Base-by-base conservation (phyloP, 2,329 filamentous ascomycete species). In the Simplicillium sp. region DNA sequence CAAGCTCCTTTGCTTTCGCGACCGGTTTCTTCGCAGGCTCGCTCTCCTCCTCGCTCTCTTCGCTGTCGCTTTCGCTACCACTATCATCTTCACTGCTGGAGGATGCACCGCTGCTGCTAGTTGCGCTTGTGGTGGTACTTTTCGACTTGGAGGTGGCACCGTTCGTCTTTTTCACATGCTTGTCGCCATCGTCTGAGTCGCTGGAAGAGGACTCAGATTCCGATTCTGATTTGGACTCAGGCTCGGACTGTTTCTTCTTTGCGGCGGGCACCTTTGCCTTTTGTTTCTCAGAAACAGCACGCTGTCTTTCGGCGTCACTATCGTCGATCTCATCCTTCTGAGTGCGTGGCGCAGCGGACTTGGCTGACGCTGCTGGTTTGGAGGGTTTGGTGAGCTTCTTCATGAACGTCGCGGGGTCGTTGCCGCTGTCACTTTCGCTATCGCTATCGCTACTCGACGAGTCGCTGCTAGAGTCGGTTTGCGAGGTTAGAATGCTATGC, bases 241-340 rank as follows among this genome's bases (percentile, higher is more conserved):
- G 14, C 15, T 50, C 50, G 37, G 20, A 34, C 3, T 35, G 15
- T 16, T 34, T 40, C n/a, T 44, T 28, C 28, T 45, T 49, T 29
- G 54, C 56, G 28, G 51, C 46, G 14, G 54, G 46, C 31, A 55
- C 46, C 36, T 54, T 54, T 15, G 29, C 36, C 2, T 35, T 15
- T 16, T 36, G 39, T 13, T 43, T 29, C 20, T 45, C 48, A 29
- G 54, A 57, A 25, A 51, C 46, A 16, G 54, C 46, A 34, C 55
- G 46, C 36, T 54, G 54, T 41, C 58, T 58, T 44, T 65, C 64
- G 49, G 49, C 58, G 48, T 67, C 62, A 49, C 64, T 67, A 42
- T 67, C 64, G 50, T 62, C 61, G 44, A 67, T 65, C 45, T 66
- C 64, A 16, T 62, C 58, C 34, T 56, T 45, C 47, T 59, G 58